phyloP scores from a whole-genome alignment of 345 rosid genomes.

The Psidium guajava region DNA sequence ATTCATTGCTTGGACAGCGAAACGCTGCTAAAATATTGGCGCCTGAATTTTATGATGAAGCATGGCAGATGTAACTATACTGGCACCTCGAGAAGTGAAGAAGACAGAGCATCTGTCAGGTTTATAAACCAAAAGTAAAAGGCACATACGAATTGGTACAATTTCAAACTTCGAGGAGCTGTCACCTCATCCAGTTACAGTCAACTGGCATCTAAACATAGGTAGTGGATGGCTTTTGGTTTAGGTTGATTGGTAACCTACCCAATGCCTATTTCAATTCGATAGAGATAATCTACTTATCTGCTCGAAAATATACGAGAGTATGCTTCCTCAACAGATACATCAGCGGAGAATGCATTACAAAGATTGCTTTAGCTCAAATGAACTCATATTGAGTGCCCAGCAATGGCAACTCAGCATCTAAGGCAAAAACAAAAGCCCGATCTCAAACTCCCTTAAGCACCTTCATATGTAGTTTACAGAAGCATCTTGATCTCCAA shows the following conservation, averaged over 20 bases:
- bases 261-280: background rate
- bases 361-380: background rate
- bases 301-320: background rate
- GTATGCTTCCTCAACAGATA: background rate
- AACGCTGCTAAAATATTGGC: background rate
- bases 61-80: background rate
- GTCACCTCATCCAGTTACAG: background rate
- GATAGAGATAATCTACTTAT: background rate
- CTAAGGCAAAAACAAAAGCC: background rate
- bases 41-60: background rate
- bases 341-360: background rate
- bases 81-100: background rate
- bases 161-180: background rate
- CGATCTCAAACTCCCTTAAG: background rate
- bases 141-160: background rate
- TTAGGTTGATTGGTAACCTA: background rate
- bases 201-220: background rate
- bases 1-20: slow-evolving; percentile 46
- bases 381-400: background rate
- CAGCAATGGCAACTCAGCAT: background rate
- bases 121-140: background rate
- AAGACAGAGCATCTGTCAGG: background rate
- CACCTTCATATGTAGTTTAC: background rate
- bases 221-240: background rate
- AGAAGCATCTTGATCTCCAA: background rate